A percentile compares a stretch with the other conserved stretches of the same genome.
These are phyloP conservation scores for Apiotrichum laibachii DNA, from an alignment of 1,284 basidiomycete species.

Conservation along the genomic window DNA sequence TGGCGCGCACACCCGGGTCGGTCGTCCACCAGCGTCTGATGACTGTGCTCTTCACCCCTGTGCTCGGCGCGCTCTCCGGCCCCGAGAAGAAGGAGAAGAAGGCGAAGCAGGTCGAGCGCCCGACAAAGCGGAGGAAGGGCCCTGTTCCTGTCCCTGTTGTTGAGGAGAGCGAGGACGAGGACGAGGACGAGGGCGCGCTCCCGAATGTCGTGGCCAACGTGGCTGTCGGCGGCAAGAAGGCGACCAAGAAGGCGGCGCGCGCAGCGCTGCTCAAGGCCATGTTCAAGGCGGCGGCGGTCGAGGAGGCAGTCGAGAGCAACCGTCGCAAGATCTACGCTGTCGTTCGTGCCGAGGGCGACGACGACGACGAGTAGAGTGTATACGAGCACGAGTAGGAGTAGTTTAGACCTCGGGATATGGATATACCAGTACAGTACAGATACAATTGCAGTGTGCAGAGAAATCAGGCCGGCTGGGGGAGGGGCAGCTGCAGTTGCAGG, in stretches of 20 bases:
- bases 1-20: slow-evolving; percentile 40
- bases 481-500: too few species aligned
- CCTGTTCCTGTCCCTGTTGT: too few species aligned
- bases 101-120: slow-evolving; percentile 21
- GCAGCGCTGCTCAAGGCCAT: slow-evolving; percentile 62
- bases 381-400: background rate
- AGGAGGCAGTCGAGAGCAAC: slow-evolving; percentile 64
- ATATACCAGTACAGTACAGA: background rate
- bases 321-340: slow-evolving; percentile 76
- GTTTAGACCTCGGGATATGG: background rate
- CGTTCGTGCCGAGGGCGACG: slow-evolving; percentile 61
- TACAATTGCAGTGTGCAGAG: too few species aligned
- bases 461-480: too few species aligned
- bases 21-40: slow-evolving; percentile 47
- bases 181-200: slow-evolving; percentile 40
- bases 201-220: background rate
- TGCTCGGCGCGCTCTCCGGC: slow-evolving; percentile 23
- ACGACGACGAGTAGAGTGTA: slow-evolving; percentile 29
- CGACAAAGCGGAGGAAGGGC: slow-evolving; percentile 27
- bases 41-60: slow-evolving; percentile 34
- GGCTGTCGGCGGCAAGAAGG: background rate
- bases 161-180: slow-evolving; percentile 1
- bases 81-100: slow-evolving; percentile 8
- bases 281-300: slow-evolving; percentile 72
- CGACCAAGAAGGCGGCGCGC: slow-evolving; percentile 51